Evolutionary conservation across 2,329 filamentous ascomycete species (phyloP), one percentile per base, ranked within the genome.

Genomic region (Blastomyces parvus): DNA sequence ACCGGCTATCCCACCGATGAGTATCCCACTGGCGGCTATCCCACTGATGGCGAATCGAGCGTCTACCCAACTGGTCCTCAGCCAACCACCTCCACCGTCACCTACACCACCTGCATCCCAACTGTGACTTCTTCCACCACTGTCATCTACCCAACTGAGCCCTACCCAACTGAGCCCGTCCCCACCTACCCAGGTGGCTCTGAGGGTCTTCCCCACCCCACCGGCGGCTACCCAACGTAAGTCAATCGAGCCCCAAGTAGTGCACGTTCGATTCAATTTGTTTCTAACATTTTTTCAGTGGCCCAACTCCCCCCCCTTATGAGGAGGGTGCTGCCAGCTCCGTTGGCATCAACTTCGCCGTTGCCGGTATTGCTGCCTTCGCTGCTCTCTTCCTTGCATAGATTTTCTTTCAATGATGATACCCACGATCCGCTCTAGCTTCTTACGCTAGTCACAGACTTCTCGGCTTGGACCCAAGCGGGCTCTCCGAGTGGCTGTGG

Each of bases 21-120:
- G n/a, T 14, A 42, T 5, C 42, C 42, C 14, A 46, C 42, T 67
- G 79, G 84, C 84, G 44, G 17, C 8, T 46, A 46, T 22, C 80
- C 80, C 76, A 65, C 78, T 83, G 83, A 87, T 70, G 57, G 59
- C 42, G 62, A 64, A 63, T 19, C 61, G 13, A 57, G 33, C 17
- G 52, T 14, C 59, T 63, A 65, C 22, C 52, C 63, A 17, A 46
- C 56, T 19, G 56, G 58, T 30, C 52, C 52, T 30, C 30, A 64
- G 8, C 62, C 33, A 59, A 40, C 42, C 33, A 66, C 64, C 65
- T 64, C 65, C 48, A 55, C 64, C 48, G 84, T 77, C 3, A 85
- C 75, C 66, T 84, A 85, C 56, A 83, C 76, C 30, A 82, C 78
- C 71, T 85, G 82, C 40, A 73, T 76, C 27, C 66, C 66, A 62